Base-by-base conservation (phyloP, 495 filamentous ascomycete genomes). In the Penicillium daleae region DNA sequence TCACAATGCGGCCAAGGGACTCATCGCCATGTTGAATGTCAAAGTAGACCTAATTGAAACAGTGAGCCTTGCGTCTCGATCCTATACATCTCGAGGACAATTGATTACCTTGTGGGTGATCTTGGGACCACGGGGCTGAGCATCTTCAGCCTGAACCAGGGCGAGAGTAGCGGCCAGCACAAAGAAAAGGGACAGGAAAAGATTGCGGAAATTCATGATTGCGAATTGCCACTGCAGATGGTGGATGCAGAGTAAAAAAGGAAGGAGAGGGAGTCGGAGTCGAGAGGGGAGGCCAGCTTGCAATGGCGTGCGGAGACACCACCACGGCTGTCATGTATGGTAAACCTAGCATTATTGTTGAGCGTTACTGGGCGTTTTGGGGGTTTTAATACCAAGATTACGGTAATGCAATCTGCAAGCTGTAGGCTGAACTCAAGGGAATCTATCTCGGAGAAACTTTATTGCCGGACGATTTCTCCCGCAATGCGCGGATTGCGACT, bases 11-110 rank as follows among this genome's bases (percentile, higher is more conserved):
- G 56, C 95, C 95, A 39, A 98, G 68, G 22, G 85, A 68, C 79
- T 97, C 85, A 66, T 92, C 96, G 66, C 91, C 96, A 77, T 97
- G 93, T 63, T 88, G 79, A 66, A 99, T 92, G 70, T 98, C 96
- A 74, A 99, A 98, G 78, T 88, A 97, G 73, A 97, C 88, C 87
- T 90, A 15, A 21, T 10, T 21, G 0, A 6, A 42, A 57, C 8
- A 35, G 31, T 76, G 24, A 73, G 66, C 8, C 62, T 53, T 40
- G 35, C 21, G n/a, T 27, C 22, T 21, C 5, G 33, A 24, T 22
- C n/a, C 10, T 33, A 19, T 53, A n/a, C 13, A 33, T 35, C 26
- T 9, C 35, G 48, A 24, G 9, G 4, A 19, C 42, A 46, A 46
- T 33, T 5, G 55, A 54, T 62, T 76, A 88, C 93, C 88, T 97